Evolutionary conservation across 257 asterid genomes (phyloP), one percentile per base, ranked within the genome.

Genomic region (Leonotis leonurus): DNA sequence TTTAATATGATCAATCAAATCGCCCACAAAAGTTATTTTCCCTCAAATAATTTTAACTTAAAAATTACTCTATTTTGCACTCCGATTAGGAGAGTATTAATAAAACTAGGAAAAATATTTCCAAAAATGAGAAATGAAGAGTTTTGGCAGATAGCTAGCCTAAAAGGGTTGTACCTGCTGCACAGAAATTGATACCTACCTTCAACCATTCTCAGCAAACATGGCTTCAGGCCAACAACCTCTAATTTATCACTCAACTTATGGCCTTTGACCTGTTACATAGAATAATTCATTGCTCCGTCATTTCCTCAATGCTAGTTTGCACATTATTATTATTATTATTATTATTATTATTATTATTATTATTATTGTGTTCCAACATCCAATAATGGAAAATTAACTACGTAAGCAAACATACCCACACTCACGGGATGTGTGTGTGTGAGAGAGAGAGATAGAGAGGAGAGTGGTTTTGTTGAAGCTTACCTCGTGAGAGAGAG

Each of bases 401-500:
- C 65, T 60, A 20, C 39, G 17, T 25, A 3, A 51, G 6, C 1
- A 10, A 52, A 35, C n/a, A 32, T 17, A 29, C n/a, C n/a, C 22
- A 61, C 51, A 36, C 40, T 59, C n/a, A 1, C 13, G 13, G 33
- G 11, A 44, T 46, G 35, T 59, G 4, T 12, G 30, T 27, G 39
- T 7, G 56, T n/a, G n/a, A n/a, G n/a, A 14, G 57, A 1, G 21
- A 43, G 39, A 35, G 52, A 64, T 29, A 36, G 59, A 12, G 8
- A 35, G 51, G 21, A 6, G 48, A 25, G n/a, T n/a, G n/a, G 29
- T 5, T 29, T 20, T 3, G 7, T 14, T 39, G 50, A 18, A n/a
- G n/a, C n/a, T n/a, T 49, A 93, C 99, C 99, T 89, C 99, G 35
- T 93, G 99, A 41, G 94, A 81, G 56, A 93, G 77, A 40, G 94